A percentile compares a stretch with the other conserved stretches of the same genome.
These are phyloP conservation scores for Chrysoporthe austroafricana DNA, from an alignment of 2,329 filamentous ascomycete species.

Conservation along the genomic window DNA sequence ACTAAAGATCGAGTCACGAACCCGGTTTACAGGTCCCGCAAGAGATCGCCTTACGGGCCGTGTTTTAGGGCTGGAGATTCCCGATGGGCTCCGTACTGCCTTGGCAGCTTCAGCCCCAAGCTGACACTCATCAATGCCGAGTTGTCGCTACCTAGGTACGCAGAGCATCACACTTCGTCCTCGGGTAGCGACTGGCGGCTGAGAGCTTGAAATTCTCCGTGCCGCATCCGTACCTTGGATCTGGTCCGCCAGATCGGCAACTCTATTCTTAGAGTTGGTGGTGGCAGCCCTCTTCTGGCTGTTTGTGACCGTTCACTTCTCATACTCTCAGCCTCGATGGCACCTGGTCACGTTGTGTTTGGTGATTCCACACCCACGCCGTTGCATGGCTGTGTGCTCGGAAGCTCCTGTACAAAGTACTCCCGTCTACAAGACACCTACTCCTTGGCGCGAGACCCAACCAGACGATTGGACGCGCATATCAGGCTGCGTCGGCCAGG, in stretches of 20 bases:
- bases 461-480: neutral
- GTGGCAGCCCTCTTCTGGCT: neutral
- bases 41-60: neutral
- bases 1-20: neutral
- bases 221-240: neutral
- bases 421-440: neutral
- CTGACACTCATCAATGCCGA: neutral
- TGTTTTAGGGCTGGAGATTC: neutral
- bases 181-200: neutral
- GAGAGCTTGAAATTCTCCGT: neutral
- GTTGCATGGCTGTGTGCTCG: neutral
- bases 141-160: neutral
- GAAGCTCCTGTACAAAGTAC: neutral
- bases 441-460: neutral
- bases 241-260: neutral
- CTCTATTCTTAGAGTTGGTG: no score
- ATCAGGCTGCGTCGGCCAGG: neutral
- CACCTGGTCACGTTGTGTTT: neutral
- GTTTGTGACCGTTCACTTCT: neutral
- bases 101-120: slow-evolving; percentile 14
- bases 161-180: neutral
- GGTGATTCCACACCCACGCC: no score
- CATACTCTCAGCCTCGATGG: neutral
- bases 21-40: neutral
- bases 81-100: neutral